Evolutionary conservation across 805 yeast species (phyloP), one percentile per base, ranked within the genome.

Genomic region (Saccharomyces mikatae): DNA sequence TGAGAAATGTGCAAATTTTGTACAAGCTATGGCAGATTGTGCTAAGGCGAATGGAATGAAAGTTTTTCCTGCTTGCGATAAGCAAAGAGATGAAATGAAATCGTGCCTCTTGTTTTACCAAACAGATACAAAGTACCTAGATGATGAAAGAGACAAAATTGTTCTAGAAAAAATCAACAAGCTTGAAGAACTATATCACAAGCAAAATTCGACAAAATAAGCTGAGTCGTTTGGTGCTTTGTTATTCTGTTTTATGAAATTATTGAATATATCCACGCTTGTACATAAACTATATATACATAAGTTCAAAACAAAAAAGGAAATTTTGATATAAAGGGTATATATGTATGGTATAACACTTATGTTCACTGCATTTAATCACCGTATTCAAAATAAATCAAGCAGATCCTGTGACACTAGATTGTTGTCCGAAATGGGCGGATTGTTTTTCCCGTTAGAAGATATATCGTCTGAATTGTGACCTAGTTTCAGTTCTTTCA

Each of bases 11-110:
- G 88, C 83, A 61, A 84, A 78, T 21, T 71, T 75, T 49, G 96
- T 91, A 32, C 84, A 80, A 55, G 79, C 82, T 60, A 74, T 76
- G 76, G 81, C 85, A 2, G 79, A 78, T 47, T 89, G 96, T 67
- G 82, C 89, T 41, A 78, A 81, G 59, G 66, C 73, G 41, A 72
- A 79, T 48, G 88, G 94, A 4, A 58, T 86, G 47, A 84, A 80
- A 48, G 88, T 82, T 4, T 80, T 87, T 74, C 82, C 81, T 62
- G 75, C 78, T 47, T 89, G 96, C 62, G 77, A 80, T 50, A 75
- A 68, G n/a, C 76, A 79, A 55, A 80, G 83, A 59, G 75, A 78
- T 52, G 77, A 74, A 14, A 81, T 86, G 80, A 74, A 79, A 60
- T 79, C 72, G 6, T 89, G 96, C 70, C 81, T 89, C 49, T 68